Base-by-base conservation (phyloP, 192 early-diverging fungal genomes). In the Backusella australiensis region DNA sequence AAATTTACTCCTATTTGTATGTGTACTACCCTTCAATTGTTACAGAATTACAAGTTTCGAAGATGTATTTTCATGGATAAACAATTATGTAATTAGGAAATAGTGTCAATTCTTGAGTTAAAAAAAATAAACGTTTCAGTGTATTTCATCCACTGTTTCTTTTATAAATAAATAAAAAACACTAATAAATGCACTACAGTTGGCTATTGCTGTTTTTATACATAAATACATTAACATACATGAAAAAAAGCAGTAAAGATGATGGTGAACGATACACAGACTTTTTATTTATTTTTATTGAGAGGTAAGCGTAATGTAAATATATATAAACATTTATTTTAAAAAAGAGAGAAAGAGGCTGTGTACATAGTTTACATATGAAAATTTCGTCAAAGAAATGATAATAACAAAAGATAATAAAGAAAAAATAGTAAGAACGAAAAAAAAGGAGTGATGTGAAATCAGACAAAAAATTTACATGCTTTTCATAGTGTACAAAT, bases 391-490 rank as follows among this genome's bases (percentile, higher is more conserved):
- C 21, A 26, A 59, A 26, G 9, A 26, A 59, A 59, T 26, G 9
- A 5, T 59, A 12, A 56, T 44, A 44, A 44, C 15, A 44, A 44
- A 44, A 17, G 15, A 17, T 17, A 21, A 56, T 56, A 23, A 23
- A 56, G 11, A 39, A 39, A 39, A 11, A 56, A 56, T 56, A 21
- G 3, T 23, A 56, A 56, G 9, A 9, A 12, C 11, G 26, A 26
- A 29, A 12, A 63, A 23, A 29, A 63, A 26, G 26, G 26, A 11
- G 56, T 14, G 56, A 29, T 23, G 4, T 63, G 23, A 26, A 63
- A 63, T 63, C 56, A 63, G 56, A 63, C 56, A 29, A 59, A 59
- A 59, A 59, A 29, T 26, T 29, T 59, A 59, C 56, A 63, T 63
- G 56, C 56, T 63, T 63, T 29, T 63, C 56, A 63, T 63, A 63